Conservation (phyloP, 768 basidiomycete genomes). For the Mycena latifolia region DNA sequence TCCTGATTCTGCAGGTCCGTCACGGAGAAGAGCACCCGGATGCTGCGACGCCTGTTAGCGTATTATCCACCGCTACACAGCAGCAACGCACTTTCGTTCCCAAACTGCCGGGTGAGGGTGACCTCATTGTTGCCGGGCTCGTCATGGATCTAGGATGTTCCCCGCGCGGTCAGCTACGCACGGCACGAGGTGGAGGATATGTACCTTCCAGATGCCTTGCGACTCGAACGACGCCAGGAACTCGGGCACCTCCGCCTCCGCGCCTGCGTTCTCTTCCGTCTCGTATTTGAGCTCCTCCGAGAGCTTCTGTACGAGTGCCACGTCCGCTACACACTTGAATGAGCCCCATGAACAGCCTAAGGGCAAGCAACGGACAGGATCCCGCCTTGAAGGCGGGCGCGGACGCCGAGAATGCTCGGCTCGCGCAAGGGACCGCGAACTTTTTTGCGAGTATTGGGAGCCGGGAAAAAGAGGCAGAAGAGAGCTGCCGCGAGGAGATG, state of each 20-base stretch:
- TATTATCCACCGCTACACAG: not conserved
- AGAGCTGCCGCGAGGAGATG: constrained; percentile 47
- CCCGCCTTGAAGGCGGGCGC: constrained; percentile 39
- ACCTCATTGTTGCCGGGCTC: constrained; percentile 84
- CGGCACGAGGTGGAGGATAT: not conserved
- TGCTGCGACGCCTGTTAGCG: constrained; percentile 58
- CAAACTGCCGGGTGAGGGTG: constrained; percentile 83
- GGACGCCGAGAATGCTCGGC: constrained; percentile 62
- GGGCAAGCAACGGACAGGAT: constrained; percentile 29
- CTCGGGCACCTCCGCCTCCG: constrained; percentile 63
- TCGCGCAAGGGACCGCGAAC: constrained; percentile 26
- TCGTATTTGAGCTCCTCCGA: constrained; percentile 90
- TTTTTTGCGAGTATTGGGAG: constrained; percentile 44
- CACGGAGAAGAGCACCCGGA: constrained; percentile 94
- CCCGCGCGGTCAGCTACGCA: not conserved
- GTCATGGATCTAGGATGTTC: constrained; percentile 76
- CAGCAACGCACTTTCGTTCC: constrained; percentile 83
- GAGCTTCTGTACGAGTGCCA: constrained; percentile 80
- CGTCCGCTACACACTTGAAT: constrained; percentile 65
- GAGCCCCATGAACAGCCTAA: not conserved
- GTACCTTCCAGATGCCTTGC: constrained; percentile 84
- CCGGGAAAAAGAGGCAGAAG: constrained; percentile 40
- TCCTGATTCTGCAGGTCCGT: constrained; percentile 78
- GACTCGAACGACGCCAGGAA: constrained; percentile 83
- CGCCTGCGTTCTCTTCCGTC: constrained; percentile 61